A percentile compares a stretch with the other conserved stretches of the same genome.
These are phyloP conservation scores for Aspergillus arachidicola DNA, from an alignment of 2,329 filamentous ascomycete genomes.

Conservation along the genomic window DNA sequence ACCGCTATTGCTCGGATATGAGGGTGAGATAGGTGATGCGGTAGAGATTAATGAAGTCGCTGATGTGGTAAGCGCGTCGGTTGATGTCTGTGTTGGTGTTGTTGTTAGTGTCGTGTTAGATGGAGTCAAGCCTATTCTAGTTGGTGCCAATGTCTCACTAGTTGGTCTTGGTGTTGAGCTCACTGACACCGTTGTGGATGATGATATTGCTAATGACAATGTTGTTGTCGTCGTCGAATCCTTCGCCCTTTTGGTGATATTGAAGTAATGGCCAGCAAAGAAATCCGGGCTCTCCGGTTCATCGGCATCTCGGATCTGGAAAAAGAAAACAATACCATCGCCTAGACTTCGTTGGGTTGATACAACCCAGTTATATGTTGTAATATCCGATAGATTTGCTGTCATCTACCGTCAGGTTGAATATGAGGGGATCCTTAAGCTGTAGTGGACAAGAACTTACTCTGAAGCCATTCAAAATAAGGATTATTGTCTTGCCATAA, in stretches of 20 bases:
- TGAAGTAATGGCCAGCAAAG: background rate
- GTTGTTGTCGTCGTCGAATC: background rate
- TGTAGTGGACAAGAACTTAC: background rate
- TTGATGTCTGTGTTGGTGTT: background rate
- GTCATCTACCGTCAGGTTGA: background rate
- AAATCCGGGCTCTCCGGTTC: background rate
- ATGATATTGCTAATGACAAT: background rate
- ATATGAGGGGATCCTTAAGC: too few relatives aligned
- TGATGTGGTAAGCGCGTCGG: background rate
- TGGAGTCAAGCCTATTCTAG: background rate
- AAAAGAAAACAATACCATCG: background rate
- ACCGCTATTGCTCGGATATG: background rate
- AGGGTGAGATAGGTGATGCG: too few relatives aligned
- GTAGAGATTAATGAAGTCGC: background rate
- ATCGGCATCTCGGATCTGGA: background rate
- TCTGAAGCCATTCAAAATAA: constrained; percentile 4
- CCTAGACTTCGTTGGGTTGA: background rate
- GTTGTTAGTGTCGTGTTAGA: background rate
- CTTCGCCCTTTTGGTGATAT: background rate
- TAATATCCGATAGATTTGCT: background rate
- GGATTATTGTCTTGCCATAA: constrained; percentile 6
- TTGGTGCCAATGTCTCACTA: too few relatives aligned
- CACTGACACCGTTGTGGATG: background rate
- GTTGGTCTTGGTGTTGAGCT: too few relatives aligned
- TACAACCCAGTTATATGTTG: background rate